These are phyloP conservation scores for Trametes polyzona DNA, from an alignment of 1,284 basidiomycete species.

Conservation along the genomic window DNA sequence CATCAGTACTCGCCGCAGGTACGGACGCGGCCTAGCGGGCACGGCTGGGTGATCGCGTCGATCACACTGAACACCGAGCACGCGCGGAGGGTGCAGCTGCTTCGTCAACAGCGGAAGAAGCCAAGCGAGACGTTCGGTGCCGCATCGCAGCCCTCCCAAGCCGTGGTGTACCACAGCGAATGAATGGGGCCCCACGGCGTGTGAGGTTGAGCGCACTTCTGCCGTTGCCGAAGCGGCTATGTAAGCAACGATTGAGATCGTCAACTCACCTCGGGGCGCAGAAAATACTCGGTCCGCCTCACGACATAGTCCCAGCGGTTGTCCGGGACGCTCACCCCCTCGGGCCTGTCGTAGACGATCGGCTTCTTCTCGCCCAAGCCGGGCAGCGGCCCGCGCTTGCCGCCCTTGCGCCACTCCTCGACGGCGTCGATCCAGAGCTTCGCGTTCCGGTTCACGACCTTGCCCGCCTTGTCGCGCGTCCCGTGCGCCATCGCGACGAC, in stretches of 20 bases:
- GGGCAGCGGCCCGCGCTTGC: slow-evolving; percentile 50
- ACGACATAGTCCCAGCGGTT: slow-evolving; percentile 38
- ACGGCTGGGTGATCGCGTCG: neutral
- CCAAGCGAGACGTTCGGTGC: too few relatives aligned
- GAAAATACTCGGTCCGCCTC: slow-evolving; percentile 49
- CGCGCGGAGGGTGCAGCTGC: too few relatives aligned
- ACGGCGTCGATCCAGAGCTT: slow-evolving; percentile 15
- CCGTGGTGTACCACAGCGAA: too few relatives aligned
- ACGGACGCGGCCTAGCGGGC: neutral
- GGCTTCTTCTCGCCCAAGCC: slow-evolving; percentile 51
- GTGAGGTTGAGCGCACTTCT: too few relatives aligned
- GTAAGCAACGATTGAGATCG: too few relatives aligned
- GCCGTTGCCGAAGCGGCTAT: too few relatives aligned
- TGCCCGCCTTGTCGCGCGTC: neutral
- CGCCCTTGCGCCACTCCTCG: slow-evolving; percentile 20
- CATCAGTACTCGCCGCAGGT: neutral
- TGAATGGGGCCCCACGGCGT: too few relatives aligned
- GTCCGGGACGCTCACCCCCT: slow-evolving; percentile 29
- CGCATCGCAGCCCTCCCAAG: too few relatives aligned
- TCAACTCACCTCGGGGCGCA: slow-evolving; percentile 64
- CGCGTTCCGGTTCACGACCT: slow-evolving; percentile 51
- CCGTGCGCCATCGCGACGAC: slow-evolving; percentile 45
- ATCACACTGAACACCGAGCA: too few relatives aligned
- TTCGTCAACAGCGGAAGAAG: too few relatives aligned
- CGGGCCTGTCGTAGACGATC: slow-evolving; percentile 22